Percentiles rank a stretch among this genome's conserved stretches.
These are phyloP conservation scores for Trichoderma arundinaceum DNA, from an alignment of 2,329 filamentous ascomycete species.

Conservation along the genomic window DNA sequence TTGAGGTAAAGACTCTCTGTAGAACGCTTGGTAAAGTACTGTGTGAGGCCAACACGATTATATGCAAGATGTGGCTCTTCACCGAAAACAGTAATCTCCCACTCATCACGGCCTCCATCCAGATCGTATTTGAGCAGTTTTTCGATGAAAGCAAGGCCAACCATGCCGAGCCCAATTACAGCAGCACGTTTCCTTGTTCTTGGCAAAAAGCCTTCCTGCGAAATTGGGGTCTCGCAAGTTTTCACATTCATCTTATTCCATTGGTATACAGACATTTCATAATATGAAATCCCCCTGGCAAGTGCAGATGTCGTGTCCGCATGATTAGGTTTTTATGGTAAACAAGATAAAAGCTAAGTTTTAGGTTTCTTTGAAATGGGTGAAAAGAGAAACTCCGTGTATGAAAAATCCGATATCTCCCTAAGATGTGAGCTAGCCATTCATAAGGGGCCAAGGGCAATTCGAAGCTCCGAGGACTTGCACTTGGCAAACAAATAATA, in stretches of 20 bases:
- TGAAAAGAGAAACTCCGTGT: too few species aligned
- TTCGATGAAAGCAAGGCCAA: constrained; percentile 87
- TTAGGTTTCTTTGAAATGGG: background rate
- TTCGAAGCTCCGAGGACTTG: constrained; percentile 10
- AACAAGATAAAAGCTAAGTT: background rate
- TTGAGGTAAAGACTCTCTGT: constrained; percentile 91
- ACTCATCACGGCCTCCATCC: constrained; percentile 67
- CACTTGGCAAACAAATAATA: background rate
- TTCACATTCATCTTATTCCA: background rate
- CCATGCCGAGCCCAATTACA: constrained; percentile 90
- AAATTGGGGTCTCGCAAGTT: background rate
- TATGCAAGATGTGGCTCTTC: constrained; percentile 89
- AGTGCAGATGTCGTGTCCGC: background rate
- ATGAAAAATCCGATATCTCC: too few species aligned
- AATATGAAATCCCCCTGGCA: background rate
- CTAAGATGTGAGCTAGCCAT: too few species aligned
- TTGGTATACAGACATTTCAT: too few species aligned
- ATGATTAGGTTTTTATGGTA: background rate
- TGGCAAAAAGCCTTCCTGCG: background rate
- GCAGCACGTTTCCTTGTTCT: constrained; percentile 56
- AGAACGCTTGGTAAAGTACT: constrained; percentile 84
- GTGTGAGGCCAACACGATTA: constrained; percentile 87
- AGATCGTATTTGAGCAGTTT: constrained; percentile 86
- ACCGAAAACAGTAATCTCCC: constrained; percentile 82
- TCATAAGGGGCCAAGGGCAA: too few species aligned